Evolutionary conservation across 805 yeast species (phyloP), one percentile per base, ranked within the genome.

Genomic region (Zygoascus ofunaensis): DNA sequence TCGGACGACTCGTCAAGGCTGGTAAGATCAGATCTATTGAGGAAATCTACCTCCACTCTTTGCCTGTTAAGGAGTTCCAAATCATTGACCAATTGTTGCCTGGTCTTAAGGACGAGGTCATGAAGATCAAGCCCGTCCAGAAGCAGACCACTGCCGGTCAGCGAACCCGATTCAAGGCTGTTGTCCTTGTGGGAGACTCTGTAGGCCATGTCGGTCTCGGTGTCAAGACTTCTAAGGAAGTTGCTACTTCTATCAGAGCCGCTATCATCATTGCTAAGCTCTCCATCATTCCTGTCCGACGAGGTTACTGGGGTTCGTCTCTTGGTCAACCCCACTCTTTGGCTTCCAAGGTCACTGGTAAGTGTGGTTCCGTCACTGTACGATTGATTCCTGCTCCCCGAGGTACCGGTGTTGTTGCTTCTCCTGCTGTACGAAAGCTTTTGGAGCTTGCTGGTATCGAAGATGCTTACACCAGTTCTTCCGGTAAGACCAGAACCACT

Each of bases 61-160:
- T 92, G 67, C 97, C 98, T 70, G 92, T 92, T 73, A 92, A 92
- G 89, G 98, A 92, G 79, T 89, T 74, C 85, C 97, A 92, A 80
- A 85, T 92, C 79, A 84, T 92, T 66, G 98, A 92, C 79, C 80
- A 80, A 68, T 79, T 92, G 72, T 79, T 92, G 66, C 98, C 98
- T 71, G 82, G 76, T 68, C 82, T 92, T 70, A 81, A 83, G 76
- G 98, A 92, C 72, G 95, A 90, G 78, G 97, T 92, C 69, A 92
- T 92, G 98, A 90, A 90, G 87, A 92, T 92, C 79, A 82, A 90
- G 79, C 94, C 98, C 61, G 98, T 92, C 64, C 98, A 92, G 79
- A 92, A 92, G 83, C 98, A 92, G 79, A 92, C 98, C 81, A 82
- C 95, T 77, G 98, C 98, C 67, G 98, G 98, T 87, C 98, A 92